A percentile compares a stretch with the other conserved stretches of the same genome.
Conservation (phyloP, 306 rosid species). For the Cucurbita maxima region DNA sequence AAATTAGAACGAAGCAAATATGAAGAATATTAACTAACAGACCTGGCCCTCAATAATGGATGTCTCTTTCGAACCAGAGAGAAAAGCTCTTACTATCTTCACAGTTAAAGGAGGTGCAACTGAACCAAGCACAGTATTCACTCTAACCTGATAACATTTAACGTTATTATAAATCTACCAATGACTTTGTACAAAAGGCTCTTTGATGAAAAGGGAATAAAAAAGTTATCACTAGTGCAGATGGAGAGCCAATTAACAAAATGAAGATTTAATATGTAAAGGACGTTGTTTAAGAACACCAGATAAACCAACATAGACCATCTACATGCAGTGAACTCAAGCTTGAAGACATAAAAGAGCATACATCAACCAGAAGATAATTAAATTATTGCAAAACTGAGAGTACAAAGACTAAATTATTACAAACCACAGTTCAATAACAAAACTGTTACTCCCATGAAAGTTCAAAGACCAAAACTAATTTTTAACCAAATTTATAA, state of each 20-base stretch:
- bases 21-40: conserved; percentile 6
- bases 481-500: neutral
- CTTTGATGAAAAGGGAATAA: neutral
- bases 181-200: neutral
- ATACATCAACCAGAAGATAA: neutral
- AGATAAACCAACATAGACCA: neutral
- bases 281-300: neutral
- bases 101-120: conserved; percentile 74
- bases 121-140: conserved; percentile 82
- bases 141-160: conserved; percentile 53
- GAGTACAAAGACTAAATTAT: neutral
- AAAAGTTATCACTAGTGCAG: neutral
- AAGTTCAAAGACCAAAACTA: neutral
- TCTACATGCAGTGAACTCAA: neutral
- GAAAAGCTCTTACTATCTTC: conserved; percentile 58
- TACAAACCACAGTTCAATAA: neutral
- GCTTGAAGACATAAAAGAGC: neutral
- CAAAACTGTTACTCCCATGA: neutral
- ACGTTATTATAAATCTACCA: neutral
- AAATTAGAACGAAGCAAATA: neutral
- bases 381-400: neutral
- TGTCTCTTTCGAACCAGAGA: conserved; percentile 43
- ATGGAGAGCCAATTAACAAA: neutral
- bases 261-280: neutral
- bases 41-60: conserved; percentile 57